Evolutionary conservation across 768 basidiomycete species (phyloP).

Genomic region (Clavulina sp.): DNA sequence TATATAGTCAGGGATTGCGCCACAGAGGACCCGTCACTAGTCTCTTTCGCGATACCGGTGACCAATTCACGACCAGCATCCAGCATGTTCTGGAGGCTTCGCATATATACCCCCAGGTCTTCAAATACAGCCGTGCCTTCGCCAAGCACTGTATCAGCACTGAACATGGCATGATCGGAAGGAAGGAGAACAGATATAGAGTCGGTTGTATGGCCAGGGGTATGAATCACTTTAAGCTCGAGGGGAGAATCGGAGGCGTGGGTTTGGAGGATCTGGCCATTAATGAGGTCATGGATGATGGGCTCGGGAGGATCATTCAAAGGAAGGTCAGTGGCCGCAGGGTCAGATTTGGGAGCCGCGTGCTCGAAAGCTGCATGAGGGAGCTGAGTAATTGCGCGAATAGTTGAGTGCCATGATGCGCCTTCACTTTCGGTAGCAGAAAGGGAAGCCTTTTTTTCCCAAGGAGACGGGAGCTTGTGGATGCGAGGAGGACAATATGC

Average conservation of each 20-base stretch:
- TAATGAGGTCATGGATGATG: conserved; percentile 39
- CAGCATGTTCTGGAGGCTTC: conserved; percentile 28
- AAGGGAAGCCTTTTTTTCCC: not conserved
- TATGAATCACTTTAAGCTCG: conserved; percentile 49
- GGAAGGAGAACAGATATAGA: conserved; percentile 59
- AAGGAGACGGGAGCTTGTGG: conserved; percentile 43
- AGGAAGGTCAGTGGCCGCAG: conserved; percentile 18
- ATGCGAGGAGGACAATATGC: conserved; percentile 51
- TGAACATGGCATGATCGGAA: conserved; percentile 62
- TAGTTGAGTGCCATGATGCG: conserved; percentile 2
- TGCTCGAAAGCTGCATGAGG: conserved; percentile 10
- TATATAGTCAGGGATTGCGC: conserved; percentile 38
- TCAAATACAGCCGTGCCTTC: conserved; percentile 83
- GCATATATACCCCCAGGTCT: conserved; percentile 54
- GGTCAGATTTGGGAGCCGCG: conserved; percentile 10
- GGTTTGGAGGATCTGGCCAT: conserved; percentile 34
- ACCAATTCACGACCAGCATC: not conserved
- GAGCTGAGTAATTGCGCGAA: not conserved
- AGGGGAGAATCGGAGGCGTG: conserved; percentile 12
- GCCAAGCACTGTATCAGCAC: conserved; percentile 81
- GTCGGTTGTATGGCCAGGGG: conserved; percentile 84
- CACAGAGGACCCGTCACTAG: conserved; percentile 19
- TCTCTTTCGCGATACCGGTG: not conserved
- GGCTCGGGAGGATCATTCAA: conserved; percentile 16
- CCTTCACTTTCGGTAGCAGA: not conserved